Conservation (phyloP, 306 rosid genomes). For the Clitoria ternatea region DNA sequence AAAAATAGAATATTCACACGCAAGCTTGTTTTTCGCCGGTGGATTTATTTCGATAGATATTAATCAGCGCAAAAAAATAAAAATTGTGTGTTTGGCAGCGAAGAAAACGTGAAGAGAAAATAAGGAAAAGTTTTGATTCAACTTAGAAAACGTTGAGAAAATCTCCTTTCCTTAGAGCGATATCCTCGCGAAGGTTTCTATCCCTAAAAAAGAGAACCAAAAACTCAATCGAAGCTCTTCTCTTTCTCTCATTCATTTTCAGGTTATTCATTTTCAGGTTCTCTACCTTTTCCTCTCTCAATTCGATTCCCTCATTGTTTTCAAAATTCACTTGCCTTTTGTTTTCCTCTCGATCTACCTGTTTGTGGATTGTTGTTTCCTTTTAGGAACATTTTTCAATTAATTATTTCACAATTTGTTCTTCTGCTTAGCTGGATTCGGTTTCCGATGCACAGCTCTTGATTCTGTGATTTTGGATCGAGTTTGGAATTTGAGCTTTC, state of each 20-base stretch:
- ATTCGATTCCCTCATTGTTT: slow-evolving; percentile 12
- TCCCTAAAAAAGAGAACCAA: slow-evolving; percentile 1
- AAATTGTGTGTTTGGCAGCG: slow-evolving; percentile 32
- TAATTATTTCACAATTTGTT: neutral
- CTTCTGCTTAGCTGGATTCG: neutral
- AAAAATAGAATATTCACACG: slow-evolving; percentile 22
- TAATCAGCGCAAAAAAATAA: neutral
- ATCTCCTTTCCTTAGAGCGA: slow-evolving; percentile 32
- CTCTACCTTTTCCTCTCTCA: neutral
- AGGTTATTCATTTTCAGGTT: no score
- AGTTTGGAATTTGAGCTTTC: slow-evolving; percentile 7
- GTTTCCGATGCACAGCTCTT: neutral
- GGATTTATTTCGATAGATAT: slow-evolving; percentile 33
- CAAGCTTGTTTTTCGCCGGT: slow-evolving; percentile 29
- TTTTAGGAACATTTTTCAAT: neutral
- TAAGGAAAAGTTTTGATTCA: slow-evolving; percentile 24
- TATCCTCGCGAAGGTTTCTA: slow-evolving; percentile 26
- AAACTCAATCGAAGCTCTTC: slow-evolving; percentile 15
- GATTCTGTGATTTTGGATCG: neutral
- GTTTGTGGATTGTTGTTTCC: slow-evolving; percentile 1
- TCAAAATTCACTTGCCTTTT: neutral
- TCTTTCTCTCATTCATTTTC: slow-evolving; percentile 20
- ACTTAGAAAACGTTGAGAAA: slow-evolving; percentile 36
- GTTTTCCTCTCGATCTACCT: slow-evolving; percentile 8
- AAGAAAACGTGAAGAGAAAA: slow-evolving; percentile 19